Evolutionary conservation across 148 eudicot species (phyloP), one percentile per base, ranked within the genome.

Genomic region (Persicaria maculosa): DNA sequence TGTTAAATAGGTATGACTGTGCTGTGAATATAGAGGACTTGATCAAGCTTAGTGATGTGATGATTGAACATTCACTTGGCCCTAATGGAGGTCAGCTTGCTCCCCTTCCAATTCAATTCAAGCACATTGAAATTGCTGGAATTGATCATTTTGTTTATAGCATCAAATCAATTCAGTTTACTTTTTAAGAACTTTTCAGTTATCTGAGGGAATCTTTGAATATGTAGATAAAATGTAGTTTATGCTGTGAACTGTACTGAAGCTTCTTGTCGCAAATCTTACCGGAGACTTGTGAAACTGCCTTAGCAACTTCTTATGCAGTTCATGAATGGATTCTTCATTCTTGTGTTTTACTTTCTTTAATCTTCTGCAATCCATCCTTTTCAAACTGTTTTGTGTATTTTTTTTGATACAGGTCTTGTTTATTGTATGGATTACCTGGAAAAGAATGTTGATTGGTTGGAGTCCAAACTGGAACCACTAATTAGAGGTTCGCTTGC

Each of bases 351-450:
- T 31, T 31, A 31, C 40, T 31, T 31, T 31, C 40, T 31, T 31
- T 31, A 31, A 31, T 31, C 40, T 31, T 31, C 3, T 31, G 40
- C 40, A 31, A 31, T 31, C 1, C 40, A 31, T 31, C 40, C 40
- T 0, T 31, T 31, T 31, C 40, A 31, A 7, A 48, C 52, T 8
- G 52, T 8, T 48, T 48, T 48, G 40, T 72, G 40, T 59, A 15
- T 6, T n/a, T 72, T 31, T 47, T 48, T 8, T 50, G 47, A 22
- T 77, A 40, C 78, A 93, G 98, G 98, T 74, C 97, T 93, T 64
- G 88, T 91, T 12, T 93, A 93, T 79, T 93, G 98, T 82, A 89
- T 93, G 98, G 98, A 93, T 81, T 93, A 86, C 84, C 74, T 93
- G 80, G 98, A 91, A 85, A 93, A 91, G 83, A 93, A 93, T 81